These are phyloP conservation scores for Pisolithus albus DNA, from an alignment of 768 basidiomycete genomes.

Conservation along the genomic window DNA sequence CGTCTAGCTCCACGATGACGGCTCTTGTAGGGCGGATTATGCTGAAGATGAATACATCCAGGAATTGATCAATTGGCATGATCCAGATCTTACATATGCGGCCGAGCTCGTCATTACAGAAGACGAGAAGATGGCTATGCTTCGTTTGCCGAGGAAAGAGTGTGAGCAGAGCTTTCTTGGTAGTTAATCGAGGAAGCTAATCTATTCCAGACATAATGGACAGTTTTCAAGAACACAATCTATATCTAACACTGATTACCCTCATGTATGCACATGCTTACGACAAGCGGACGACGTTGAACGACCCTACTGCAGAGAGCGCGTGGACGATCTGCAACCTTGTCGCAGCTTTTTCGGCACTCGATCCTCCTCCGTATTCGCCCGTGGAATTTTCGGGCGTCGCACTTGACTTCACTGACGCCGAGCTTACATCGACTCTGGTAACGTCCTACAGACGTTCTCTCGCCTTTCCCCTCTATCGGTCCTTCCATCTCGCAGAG, in stretches of 20 bases:
- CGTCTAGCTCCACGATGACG: constrained; percentile 1
- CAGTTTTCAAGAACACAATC: constrained; percentile 44
- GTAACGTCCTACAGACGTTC: constrained; percentile 65
- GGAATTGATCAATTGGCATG: constrained; percentile 60
- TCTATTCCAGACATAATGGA: constrained; percentile 52
- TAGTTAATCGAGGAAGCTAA: neutral
- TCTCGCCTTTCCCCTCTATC: constrained; percentile 71
- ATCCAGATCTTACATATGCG: constrained; percentile 39
- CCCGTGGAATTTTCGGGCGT: constrained; percentile 9
- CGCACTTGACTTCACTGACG: constrained; percentile 27
- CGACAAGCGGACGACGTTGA: constrained; percentile 69
- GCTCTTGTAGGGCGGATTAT: constrained; percentile 64
- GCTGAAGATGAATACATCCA: constrained; percentile 70
- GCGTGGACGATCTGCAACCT: constrained; percentile 78
- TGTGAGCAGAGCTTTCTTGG: constrained; percentile 30
- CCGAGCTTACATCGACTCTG: constrained; percentile 47
- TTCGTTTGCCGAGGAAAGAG: constrained; percentile 47
- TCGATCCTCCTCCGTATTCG: constrained; percentile 60
- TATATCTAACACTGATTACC: constrained; percentile 65
- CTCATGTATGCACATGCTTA: constrained; percentile 79
- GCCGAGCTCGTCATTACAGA: constrained; percentile 55
- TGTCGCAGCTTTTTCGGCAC: constrained; percentile 73
- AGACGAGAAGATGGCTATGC: constrained; percentile 61
- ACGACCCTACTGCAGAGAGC: constrained; percentile 81
- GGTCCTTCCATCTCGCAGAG: constrained; percentile 70